Base-by-base conservation (phyloP, 1,284 basidiomycete species). In the Stygiomarasmius scandens region DNA sequence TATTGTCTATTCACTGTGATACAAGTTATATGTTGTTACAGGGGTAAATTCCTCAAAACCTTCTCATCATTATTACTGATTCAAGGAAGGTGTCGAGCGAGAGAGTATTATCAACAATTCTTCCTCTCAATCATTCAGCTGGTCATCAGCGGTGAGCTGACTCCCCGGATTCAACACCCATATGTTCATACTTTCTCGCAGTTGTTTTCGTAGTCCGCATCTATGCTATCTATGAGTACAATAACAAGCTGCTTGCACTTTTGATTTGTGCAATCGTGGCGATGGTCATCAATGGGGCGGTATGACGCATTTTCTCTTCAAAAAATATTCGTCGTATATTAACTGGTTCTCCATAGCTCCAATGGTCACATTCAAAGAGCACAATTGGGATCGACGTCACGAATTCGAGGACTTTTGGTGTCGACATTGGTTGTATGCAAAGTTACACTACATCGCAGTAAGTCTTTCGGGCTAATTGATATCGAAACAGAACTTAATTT, bases 161-260 rank as follows among this genome's bases (percentile, higher is more conserved):
- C n/a, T n/a, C n/a, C n/a, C n/a, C 29, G 29, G 29, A 32, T 32
- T 32, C 29, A 32, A 5, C 29, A 32, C 29, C 29, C 5, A 6
- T 6, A 32, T 25, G 14, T 19, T 49, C 25, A 19, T 3, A 41
- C 16, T 9, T 12, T 8, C 32, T 34, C 5, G 23, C 23, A 58
- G 57, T 54, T 2, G 52, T 58, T 12, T 54, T 58, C 16, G 11
- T 54, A 2, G 24, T 58, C 8, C 19, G 52, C 8, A 20, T 53
- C 11, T n/a, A 49, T 19, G 57, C 49, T 20, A 34, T 58, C 6
- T 58, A 58, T 22, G 49, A 43, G 2, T 20, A 19, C 11, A 55
- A 41, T 24, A 43, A 25, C 12, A n/a, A 32, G 11, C 25, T 58
- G 14, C n/a, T 41, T 19, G 38, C 14, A 27, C 11, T 51, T 8